Conservation (phyloP, 2,329 filamentous ascomycete genomes). For the Cladosporium sp. region DNA sequence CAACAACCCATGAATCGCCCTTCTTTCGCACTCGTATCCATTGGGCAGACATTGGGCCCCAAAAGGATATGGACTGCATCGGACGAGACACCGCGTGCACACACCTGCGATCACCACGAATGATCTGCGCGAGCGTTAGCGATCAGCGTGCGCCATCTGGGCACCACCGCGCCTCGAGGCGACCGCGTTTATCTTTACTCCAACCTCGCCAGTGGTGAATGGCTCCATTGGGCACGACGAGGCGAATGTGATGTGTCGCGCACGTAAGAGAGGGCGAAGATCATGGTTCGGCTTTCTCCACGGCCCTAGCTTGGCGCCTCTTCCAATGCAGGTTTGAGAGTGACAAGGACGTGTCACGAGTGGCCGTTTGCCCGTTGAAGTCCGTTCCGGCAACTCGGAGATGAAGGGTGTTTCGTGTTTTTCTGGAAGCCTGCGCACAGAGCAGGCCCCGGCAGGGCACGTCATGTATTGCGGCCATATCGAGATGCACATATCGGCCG, state of each 20-base stretch:
- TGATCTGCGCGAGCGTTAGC: conserved; percentile 10
- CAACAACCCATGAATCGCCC: conserved; percentile 1
- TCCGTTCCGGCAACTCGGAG: conserved; percentile 16
- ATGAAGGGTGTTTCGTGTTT: conserved; percentile 19
- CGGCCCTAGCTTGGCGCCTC: conserved; percentile 16
- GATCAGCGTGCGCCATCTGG: conserved; percentile 14
- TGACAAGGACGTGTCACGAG: conserved; percentile 19
- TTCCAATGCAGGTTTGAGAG: conserved; percentile 1
- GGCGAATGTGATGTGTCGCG: background rate
- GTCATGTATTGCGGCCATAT: conserved; percentile 15
- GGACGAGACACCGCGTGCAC: background rate
- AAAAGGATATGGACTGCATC: background rate
- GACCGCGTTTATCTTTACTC: conserved; percentile 3
- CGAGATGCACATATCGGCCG: conserved; percentile 4
- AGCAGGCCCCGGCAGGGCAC: conserved; percentile 9
- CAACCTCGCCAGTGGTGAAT: conserved; percentile 4
- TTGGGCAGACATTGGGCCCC: conserved; percentile 11
- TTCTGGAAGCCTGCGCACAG: conserved; percentile 19
- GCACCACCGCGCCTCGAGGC: conserved; percentile 4
- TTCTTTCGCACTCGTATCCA: conserved; percentile 6
- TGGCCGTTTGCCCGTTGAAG: conserved; percentile 13
- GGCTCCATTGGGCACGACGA: background rate
- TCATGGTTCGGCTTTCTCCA: conserved; percentile 7
- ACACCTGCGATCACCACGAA: conserved; percentile 4
- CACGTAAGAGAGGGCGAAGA: background rate